Conservation (phyloP, 768 basidiomycete species). For the Boletus eberwhitei region DNA sequence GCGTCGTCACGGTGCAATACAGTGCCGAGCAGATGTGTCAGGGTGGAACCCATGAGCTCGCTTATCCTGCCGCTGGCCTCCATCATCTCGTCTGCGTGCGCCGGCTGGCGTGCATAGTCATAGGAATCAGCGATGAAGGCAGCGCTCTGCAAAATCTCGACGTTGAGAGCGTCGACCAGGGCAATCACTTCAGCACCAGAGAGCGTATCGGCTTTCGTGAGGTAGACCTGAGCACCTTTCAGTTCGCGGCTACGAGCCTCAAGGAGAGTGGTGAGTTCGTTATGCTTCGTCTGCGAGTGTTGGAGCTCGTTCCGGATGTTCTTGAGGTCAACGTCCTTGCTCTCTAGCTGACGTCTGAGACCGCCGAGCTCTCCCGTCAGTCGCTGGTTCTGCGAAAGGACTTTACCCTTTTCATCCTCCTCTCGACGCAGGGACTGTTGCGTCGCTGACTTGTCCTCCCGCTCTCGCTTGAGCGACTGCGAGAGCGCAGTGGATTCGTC, state of each 20-base stretch:
- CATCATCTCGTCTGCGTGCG: conserved; percentile 22
- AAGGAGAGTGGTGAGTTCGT: conserved; percentile 31
- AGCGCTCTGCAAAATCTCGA: conserved; percentile 45
- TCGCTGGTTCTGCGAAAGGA: conserved; percentile 10
- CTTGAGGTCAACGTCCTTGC: conserved; percentile 24
- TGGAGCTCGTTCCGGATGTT: conserved; percentile 28
- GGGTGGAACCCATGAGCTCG: conserved; percentile 31
- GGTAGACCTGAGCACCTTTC: conserved; percentile 40
- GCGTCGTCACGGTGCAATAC: conserved; percentile 30
- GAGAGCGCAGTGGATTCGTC: conserved; percentile 13
- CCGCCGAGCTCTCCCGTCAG: conserved; percentile 11
- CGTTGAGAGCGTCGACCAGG: conserved; percentile 40
- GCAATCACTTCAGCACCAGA: conserved; percentile 44
- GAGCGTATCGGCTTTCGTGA: conserved; percentile 42
- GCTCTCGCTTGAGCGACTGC: conserved; percentile 18
- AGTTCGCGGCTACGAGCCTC: conserved; percentile 38
- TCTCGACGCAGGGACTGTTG: conserved; percentile 22
- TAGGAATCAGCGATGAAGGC: conserved; percentile 43
- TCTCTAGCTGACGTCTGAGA: conserved; percentile 22
- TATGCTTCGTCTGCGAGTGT: conserved; percentile 22
- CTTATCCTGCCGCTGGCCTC: conserved; percentile 27
- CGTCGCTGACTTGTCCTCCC: conserved; percentile 11
- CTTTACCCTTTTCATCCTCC: conserved; percentile 19
- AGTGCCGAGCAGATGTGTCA: conserved; percentile 24
- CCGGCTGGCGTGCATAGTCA: conserved; percentile 27